Conservation (phyloP, 257 asterid species). For the Solanum pennellii region DNA sequence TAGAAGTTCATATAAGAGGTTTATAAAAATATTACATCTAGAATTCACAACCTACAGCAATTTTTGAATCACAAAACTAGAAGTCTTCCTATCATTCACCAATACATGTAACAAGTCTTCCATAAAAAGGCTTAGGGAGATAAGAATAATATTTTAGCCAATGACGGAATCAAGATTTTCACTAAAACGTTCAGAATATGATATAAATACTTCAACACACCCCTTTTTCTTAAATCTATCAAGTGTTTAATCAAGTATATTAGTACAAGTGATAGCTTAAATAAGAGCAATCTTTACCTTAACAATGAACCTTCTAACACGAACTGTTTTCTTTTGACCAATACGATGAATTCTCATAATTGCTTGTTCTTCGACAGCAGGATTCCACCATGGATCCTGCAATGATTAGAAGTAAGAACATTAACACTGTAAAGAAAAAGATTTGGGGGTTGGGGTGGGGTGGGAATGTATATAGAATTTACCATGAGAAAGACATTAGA, state of each 20-base stretch:
- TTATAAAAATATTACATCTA: not conserved
- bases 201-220: not conserved
- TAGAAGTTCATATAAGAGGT: not conserved
- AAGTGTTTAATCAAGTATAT: not conserved
- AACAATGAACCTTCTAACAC: constrained; percentile 76
- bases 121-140: not conserved
- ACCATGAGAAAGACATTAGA: constrained; percentile 83
- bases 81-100: not conserved
- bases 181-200: not conserved
- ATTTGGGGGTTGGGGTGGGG: not conserved
- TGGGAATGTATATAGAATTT: not conserved
- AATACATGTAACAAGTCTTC: not conserved
- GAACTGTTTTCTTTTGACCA: constrained; percentile 72
- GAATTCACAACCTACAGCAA: not conserved
- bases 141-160: not conserved
- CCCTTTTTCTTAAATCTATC: not conserved
- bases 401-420: not conserved
- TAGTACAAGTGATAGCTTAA: not conserved
- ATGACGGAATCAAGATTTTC: not conserved
- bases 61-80: not conserved
- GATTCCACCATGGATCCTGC: constrained; percentile 98
- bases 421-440: not conserved
- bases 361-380: constrained; percentile 93
- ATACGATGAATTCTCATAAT: constrained; percentile 84
- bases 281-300: constrained; percentile 26